Percentiles rank a stretch among this genome's conserved stretches.
Evolutionary conservation across 257 asterid genomes (phyloP).

Genomic region (Lithospermum erythrorhizon): DNA sequence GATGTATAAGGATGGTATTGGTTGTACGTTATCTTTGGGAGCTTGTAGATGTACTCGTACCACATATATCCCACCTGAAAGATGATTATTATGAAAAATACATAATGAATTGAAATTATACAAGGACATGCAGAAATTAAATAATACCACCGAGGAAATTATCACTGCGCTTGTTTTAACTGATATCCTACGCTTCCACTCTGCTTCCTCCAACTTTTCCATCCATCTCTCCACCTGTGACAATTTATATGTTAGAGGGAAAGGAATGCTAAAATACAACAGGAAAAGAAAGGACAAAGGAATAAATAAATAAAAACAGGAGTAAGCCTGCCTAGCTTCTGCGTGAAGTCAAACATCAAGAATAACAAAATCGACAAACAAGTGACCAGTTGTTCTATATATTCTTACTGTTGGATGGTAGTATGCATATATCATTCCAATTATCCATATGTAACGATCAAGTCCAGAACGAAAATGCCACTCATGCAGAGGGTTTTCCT

Average conservation of each 20-base stretch:
- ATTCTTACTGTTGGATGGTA: constrained; percentile 76
- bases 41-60: constrained; percentile 79
- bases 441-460: constrained; percentile 85
- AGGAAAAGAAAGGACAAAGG: constrained; percentile 1
- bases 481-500: constrained; percentile 48
- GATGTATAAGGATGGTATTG: constrained; percentile 94
- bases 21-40: constrained; percentile 68
- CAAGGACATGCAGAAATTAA: constrained; percentile 10
- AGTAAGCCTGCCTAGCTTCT: constrained; percentile 2
- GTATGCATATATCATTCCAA: constrained; percentile 85
- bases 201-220: constrained; percentile 92
- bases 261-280: neutral
- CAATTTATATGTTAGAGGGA: constrained; percentile 1
- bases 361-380: neutral
- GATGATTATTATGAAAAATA: constrained; percentile 6
- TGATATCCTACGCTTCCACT: constrained; percentile 52
- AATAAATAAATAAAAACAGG: neutral
- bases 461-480: constrained; percentile 90
- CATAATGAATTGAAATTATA: constrained; percentile 10
- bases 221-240: constrained; percentile 86
- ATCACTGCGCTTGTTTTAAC: constrained; percentile 47
- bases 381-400: constrained; percentile 6
- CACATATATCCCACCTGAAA: constrained; percentile 74
- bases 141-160: constrained; percentile 43
- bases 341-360: constrained; percentile 7